Base-by-base conservation (phyloP, 2,329 filamentous ascomycete genomes). In the Proliferodiscus dingleyae region DNA sequence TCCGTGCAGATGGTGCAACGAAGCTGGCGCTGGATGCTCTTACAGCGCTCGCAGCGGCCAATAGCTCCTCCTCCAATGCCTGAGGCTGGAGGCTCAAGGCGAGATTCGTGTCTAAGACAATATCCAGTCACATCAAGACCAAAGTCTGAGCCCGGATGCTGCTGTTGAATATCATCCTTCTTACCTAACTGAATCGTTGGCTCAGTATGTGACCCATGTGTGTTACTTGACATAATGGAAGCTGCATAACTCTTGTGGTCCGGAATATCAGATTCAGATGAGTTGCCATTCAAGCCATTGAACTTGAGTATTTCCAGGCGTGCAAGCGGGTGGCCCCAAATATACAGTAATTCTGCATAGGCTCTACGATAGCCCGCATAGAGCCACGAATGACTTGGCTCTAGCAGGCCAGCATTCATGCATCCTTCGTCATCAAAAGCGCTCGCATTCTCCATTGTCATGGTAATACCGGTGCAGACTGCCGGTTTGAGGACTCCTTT, bases 261-360 rank as follows among this genome's bases (percentile, higher is more conserved):
- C 4, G 50, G 34, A 18, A 60, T 48, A 16, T 64, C 58, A 33
- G 52, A 18, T 45, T 61, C 55, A 37, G 56, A 50, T 16, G 61
- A 61, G 38, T 73, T 70, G 21, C 77, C 74, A 44, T 75, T 75
- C 30, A 85, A 66, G 3, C 78, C 73, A 51, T 84, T 84, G 58
- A 85, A 85, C 58, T 86, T 85, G 65, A 85, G 72, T 22, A 86
- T 75, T 59, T 86, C 82, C 1, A 85, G 71, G 15, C 81, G 71
- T 24, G 78, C 72, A 4, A 85, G 65, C 0, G 80, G 80, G 45
- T 81, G 74, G 2, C 72, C 70, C 82, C 82, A 85, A 65, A 80
- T 76, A 53, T 81, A 81, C 3, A 86, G 70, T 64, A 85, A 74
- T 62, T 84, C 80, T n/a, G 81, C 80, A 55, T 86, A 86, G 1